Evolutionary conservation across 2,329 filamentous ascomycete genomes (phyloP), one percentile per base, ranked within the genome.

Genomic region (Colletotrichum chlorophyti): DNA sequence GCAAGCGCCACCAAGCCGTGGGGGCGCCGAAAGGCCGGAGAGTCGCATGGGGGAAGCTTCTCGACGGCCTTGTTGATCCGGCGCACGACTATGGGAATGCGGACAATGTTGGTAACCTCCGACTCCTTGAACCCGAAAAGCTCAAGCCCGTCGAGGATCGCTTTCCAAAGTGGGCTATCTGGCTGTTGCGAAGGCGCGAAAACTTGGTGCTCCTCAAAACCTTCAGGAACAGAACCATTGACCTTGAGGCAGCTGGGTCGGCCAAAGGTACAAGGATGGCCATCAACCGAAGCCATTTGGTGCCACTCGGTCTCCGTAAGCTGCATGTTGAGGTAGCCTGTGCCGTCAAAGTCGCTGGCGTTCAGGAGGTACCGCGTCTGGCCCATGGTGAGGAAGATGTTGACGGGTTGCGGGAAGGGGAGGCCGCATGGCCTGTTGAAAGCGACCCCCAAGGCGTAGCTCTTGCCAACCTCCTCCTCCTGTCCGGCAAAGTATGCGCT

Each of bases 251-350:
- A 73, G 1, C 66, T 68, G 0, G 70, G 72, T 2, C 66, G 63
- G 12, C 70, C 68, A 52, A 73, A 73, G 9, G 70, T 68, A 19
- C 70, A 66, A 0, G 69, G 69, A 41, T 68, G 55, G 1, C 71
- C 72, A 43, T 72, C 66, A 1, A 69, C 57, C 0, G 67, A 61
- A 6, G 72, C 53, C 69, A 72, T 72, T 43, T 69, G 65, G 34
- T 72, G 61, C 69, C 70, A 74, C 35, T 73, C 70, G 10, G 70
- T 65, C 45, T 72, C 68, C 1, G 69, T 73, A 29, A 73, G 63
- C 46, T 72, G 70, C 70, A 73, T 73, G 53, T 73, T 74, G 35
- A 74, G 63, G 47, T 73, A 73, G 0, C 70, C 71, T 26, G 65
- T 58, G 5, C 70, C 68, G 19, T 72, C 69, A 24, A 65, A 60